A percentile compares a stretch with the other conserved stretches of the same genome.
Conservation (phyloP, 2,329 filamentous ascomycete genomes). For the Apiospora sp. region DNA sequence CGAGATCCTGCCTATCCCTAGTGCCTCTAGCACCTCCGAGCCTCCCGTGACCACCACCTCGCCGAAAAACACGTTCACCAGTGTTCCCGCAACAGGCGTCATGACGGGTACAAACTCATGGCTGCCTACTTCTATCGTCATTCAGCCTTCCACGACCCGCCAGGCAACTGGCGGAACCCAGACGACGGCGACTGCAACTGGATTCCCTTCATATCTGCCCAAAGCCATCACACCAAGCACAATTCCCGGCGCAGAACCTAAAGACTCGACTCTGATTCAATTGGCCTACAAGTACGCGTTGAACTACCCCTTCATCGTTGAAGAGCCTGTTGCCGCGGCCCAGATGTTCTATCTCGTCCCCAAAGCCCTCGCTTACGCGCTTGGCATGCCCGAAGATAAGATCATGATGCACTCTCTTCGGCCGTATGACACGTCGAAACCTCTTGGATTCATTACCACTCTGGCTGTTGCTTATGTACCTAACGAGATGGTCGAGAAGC, state of each 20-base stretch:
- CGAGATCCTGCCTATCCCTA: background rate
- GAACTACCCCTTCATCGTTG: constrained; percentile 85
- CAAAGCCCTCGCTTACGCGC: constrained; percentile 70
- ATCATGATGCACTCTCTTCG: constrained; percentile 75
- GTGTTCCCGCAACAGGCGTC: constrained; percentile 52
- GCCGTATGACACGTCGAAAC: constrained; percentile 75
- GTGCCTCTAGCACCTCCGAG: background rate
- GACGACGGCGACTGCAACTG: constrained; percentile 55
- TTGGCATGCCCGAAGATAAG: constrained; percentile 62
- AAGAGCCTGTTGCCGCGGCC: constrained; percentile 73
- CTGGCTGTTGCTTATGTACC: constrained; percentile 81
- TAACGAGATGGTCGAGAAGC: constrained; percentile 68
- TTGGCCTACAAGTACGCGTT: constrained; percentile 83
- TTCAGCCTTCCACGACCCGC: constrained; percentile 57
- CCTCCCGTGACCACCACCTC: constrained; percentile 27
- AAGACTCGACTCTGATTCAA: constrained; percentile 77
- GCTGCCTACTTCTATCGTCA: constrained; percentile 69
- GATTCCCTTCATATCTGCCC: constrained; percentile 73
- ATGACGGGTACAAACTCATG: constrained; percentile 54
- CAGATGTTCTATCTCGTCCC: constrained; percentile 88
- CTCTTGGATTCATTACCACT: constrained; percentile 82
- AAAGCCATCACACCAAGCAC: constrained; percentile 77
- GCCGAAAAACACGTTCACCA: constrained; percentile 42
- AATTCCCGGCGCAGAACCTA: constrained; percentile 59
- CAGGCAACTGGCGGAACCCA: constrained; percentile 49